Base-by-base conservation (phyloP, 169 alveolate genomes). In the Blepharisma undulans region DNA sequence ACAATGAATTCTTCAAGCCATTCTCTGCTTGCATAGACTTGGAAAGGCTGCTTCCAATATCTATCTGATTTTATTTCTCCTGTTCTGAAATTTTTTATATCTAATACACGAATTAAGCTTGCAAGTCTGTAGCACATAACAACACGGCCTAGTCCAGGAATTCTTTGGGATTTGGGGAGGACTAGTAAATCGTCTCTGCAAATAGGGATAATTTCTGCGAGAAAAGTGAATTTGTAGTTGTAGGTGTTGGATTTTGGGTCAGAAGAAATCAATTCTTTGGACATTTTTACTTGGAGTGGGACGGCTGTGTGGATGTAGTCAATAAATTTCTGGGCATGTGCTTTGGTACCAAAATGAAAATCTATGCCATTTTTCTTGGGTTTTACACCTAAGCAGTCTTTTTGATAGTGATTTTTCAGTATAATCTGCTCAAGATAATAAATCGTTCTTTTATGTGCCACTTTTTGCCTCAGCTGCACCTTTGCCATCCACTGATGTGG, bases 401-500 rank as follows among this genome's bases (percentile, higher is more conserved):
- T 96, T 84, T 98, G 99, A 88, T 98, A 99, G 91, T 98, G 98
- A 93, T 97, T 96, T 97, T 98, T 98, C 79, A 99, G 90, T 79
- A 99, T 96, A 76, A 98, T 94, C 97, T 99, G 99, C 95, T 99
- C 99, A 77, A 99, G 94, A 93, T 97, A 98, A 71, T 98, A 93
- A 94, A 99, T 97, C 18, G 99, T 99, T 77, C 99, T 94, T 95
- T 99, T 99, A 92, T 99, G 99, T 79, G 97, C 98, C 27, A 98
- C 99, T 94, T 98, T 98, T 94, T 99, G 99, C 81, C 99, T 96
- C n/a, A 99, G 96, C 93, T 98, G 98, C 79, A 99, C 99, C 90
- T 97, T 92, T 32, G 99, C 99, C 60, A 97, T 96, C 99, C 99
- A 99, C 12, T 99, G 98, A 94, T 99, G 99, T 0, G 99, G 99